These are phyloP conservation scores for Hortaea sp. DNA, from an alignment of 2,329 filamentous ascomycete species.

Conservation along the genomic window DNA sequence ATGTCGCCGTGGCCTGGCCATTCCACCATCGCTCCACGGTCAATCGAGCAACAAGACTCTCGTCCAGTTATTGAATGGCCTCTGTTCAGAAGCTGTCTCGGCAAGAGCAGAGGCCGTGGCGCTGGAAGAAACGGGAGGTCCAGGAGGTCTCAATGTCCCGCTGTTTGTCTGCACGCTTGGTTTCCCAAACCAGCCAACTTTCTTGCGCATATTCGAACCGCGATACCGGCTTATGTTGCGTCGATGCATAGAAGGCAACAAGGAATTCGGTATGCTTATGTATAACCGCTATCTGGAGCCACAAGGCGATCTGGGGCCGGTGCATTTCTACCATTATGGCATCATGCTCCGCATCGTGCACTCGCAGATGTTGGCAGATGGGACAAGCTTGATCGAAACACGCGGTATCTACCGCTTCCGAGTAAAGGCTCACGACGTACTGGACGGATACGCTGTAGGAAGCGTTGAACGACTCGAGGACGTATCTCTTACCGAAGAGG, in stretches of 20 bases:
- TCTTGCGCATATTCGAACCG: slow-evolving; percentile 87
- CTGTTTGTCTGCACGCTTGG: slow-evolving; percentile 76
- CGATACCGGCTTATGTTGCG: slow-evolving; percentile 83
- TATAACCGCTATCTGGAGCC: slow-evolving; percentile 47
- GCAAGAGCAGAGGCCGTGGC: slow-evolving; percentile 47
- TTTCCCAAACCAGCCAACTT: slow-evolving; percentile 75
- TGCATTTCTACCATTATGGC: slow-evolving; percentile 61
- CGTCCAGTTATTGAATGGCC: slow-evolving; percentile 49
- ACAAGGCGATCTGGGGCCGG: slow-evolving; percentile 43
- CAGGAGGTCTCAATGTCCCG: slow-evolving; percentile 51
- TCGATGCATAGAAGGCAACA: slow-evolving; percentile 60
- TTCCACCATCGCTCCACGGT: slow-evolving; percentile 39
- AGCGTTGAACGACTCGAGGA: slow-evolving; percentile 70
- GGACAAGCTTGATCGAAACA: slow-evolving; percentile 71
- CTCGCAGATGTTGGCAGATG: slow-evolving; percentile 64
- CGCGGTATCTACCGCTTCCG: slow-evolving; percentile 68
- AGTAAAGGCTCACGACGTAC: slow-evolving; percentile 51
- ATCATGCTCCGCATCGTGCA: slow-evolving; percentile 69
- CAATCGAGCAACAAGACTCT: slow-evolving; percentile 55
- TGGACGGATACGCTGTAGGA: slow-evolving; percentile 73
- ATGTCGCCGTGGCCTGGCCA: slow-evolving; percentile 57
- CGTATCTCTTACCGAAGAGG: slow-evolving; percentile 71
- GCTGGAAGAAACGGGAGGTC: slow-evolving; percentile 46
- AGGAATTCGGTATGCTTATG: slow-evolving; percentile 78
- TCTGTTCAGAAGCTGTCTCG: slow-evolving; percentile 60